Evolutionary conservation across 768 basidiomycete genomes (phyloP).

Genomic region (Trametes cingulata): DNA sequence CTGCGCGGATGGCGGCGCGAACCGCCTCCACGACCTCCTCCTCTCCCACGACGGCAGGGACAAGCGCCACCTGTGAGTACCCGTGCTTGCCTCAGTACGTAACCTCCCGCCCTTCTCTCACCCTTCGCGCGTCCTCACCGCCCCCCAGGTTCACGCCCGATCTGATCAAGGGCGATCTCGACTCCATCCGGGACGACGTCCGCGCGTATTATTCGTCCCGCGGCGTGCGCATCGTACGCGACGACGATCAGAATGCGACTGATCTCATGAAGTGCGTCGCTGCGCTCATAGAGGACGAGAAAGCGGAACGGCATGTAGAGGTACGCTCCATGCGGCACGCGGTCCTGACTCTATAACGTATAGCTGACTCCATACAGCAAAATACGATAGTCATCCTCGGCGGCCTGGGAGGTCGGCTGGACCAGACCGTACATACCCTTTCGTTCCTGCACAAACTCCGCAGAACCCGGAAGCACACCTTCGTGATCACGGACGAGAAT

Average conservation of each 20-base stretch:
- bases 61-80: slow-evolving; percentile 23
- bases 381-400: slow-evolving; percentile 80
- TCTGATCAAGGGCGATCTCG: slow-evolving; percentile 91
- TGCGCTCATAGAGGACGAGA: slow-evolving; percentile 61
- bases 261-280: slow-evolving; percentile 93
- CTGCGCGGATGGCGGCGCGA: slow-evolving; percentile 65
- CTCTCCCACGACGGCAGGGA: slow-evolving; percentile 9
- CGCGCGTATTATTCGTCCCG: slow-evolving; percentile 60
- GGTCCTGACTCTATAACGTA: not conserved
- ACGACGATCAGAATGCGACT: slow-evolving; percentile 80
- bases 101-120: slow-evolving; percentile 9
- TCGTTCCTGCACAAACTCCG: slow-evolving; percentile 83
- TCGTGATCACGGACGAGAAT: slow-evolving; percentile 86
- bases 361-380: slow-evolving; percentile 40
- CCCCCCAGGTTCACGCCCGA: slow-evolving; percentile 69
- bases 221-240: slow-evolving; percentile 65
- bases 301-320: slow-evolving; percentile 33
- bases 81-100: slow-evolving; percentile 14
- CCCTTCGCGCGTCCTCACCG: slow-evolving; percentile 1
- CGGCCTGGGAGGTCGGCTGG: slow-evolving; percentile 87
- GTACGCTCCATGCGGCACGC: slow-evolving; percentile 35
- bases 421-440: slow-evolving; percentile 91
- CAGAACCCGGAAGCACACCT: slow-evolving; percentile 55
- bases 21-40: slow-evolving; percentile 60
- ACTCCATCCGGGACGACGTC: slow-evolving; percentile 82